Evolutionary conservation across 2,329 filamentous ascomycete species (phyloP), one percentile per base, ranked within the genome.

Genomic region (Colletotrichum liriopes): DNA sequence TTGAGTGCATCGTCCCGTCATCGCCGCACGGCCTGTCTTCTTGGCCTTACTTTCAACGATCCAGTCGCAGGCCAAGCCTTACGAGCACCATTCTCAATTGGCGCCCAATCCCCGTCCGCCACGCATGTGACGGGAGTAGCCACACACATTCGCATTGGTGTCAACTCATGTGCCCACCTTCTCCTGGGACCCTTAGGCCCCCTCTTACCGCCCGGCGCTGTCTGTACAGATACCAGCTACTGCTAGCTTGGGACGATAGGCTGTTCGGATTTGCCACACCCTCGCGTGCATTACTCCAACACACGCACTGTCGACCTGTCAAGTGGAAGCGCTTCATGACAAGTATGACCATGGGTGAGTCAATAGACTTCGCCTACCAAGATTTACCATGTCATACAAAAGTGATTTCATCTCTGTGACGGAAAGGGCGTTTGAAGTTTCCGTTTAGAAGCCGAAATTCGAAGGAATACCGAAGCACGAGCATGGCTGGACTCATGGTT

Each of bases 191-290:
- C 35, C 23, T 41, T 41, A 20, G 35, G 14, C 32, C 12, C 9
- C 6, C 60, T 23, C 20, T 29, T 39, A 26, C 23, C 47, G 41
- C 49, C 39, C 18, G 9, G 47, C 29, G 9, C 39, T 32, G n/a
- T 32, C 37, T 66, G 43, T 67, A 56, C 56, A 52, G 43, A 63
- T 49, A 67, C 49, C 63, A 18, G 32, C 51, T 45, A 61, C 35
- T 61, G 37, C 56, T 68, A 52, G 65, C 51, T 63, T 23, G 51
- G 54, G n/a, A 26, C 11, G n/a, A 18, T 45, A 54, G 18, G 47
- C 16, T 26, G 14, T n/a, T 41, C 26, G 37, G 18, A 68, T 58
- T 71, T 26, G 51, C 43, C 56, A 43, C 43, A 16, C n/a, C 16
- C 35, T 66, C 29, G 14, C 12, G 11, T 32, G 60, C 63, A 66